These are phyloP conservation scores for Hypocreales sp. DNA, from an alignment of 2,329 filamentous ascomycete genomes.

Conservation along the genomic window DNA sequence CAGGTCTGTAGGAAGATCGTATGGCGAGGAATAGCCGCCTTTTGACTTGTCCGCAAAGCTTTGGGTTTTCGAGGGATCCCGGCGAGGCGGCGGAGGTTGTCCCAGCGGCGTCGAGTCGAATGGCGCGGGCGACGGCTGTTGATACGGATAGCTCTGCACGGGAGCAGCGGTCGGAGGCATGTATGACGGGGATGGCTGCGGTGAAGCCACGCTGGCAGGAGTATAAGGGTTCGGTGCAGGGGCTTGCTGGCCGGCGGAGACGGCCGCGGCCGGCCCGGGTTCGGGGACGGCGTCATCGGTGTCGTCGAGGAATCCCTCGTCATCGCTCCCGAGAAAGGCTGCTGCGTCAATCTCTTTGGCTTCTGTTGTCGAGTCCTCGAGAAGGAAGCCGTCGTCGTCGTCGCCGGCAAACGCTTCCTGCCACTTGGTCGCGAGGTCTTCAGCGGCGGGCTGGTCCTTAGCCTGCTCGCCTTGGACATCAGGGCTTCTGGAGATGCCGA, in stretches of 20 bases:
- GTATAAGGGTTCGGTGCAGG: slow-evolving; percentile 11
- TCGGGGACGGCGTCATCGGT: slow-evolving; percentile 35
- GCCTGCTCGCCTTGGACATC: slow-evolving; percentile 5
- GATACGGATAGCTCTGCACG: slow-evolving; percentile 7
- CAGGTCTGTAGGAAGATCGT: slow-evolving; percentile 86
- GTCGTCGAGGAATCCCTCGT: slow-evolving; percentile 63
- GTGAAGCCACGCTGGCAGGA: slow-evolving; percentile 7
- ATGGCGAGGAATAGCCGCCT: slow-evolving; percentile 84
- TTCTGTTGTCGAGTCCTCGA: slow-evolving; percentile 36
- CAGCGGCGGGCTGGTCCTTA: slow-evolving; percentile 18
- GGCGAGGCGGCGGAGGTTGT: slow-evolving; percentile 19
- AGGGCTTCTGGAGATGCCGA: no score
- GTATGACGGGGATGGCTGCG: slow-evolving; percentile 9
- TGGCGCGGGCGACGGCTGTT: slow-evolving; percentile 9
- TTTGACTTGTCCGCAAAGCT: slow-evolving; percentile 88
- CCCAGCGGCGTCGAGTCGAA: slow-evolving; percentile 19
- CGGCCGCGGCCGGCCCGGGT: slow-evolving; percentile 4
- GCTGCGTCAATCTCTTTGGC: slow-evolving; percentile 39
- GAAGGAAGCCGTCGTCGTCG: slow-evolving; percentile 50
- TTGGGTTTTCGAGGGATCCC: slow-evolving; percentile 44
- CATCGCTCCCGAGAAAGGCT: slow-evolving; percentile 65
- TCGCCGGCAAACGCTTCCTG: slow-evolving; percentile 64
- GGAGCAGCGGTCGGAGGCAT: slow-evolving; percentile 6
- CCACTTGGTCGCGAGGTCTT: slow-evolving; percentile 70
- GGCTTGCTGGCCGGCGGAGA: slow-evolving; percentile 2